A percentile compares a stretch with the other conserved stretches of the same genome.
phyloP scores from a whole-genome alignment of 2,329 filamentous ascomycete species.

The Aspergillus jensenii region DNA sequence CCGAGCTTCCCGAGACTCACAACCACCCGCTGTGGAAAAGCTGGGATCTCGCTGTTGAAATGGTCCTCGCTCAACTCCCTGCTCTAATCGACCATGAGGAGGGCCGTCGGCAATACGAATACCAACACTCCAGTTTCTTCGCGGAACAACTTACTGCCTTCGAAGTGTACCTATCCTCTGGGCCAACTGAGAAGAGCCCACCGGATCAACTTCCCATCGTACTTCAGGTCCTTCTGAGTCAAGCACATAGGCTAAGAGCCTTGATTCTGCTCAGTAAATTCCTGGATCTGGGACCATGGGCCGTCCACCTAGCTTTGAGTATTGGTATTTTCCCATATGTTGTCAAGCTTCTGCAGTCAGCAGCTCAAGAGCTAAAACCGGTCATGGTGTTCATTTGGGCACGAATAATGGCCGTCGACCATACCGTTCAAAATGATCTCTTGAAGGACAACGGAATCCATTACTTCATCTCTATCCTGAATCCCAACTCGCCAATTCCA shows the following conservation, averaged over 20 bases:
- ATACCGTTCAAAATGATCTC: slow-evolving; percentile 87
- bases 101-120: slow-evolving; percentile 77
- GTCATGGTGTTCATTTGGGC: slow-evolving; percentile 99
- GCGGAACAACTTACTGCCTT: slow-evolving; percentile 96
- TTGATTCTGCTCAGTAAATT: slow-evolving; percentile 91
- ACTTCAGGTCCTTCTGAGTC: slow-evolving; percentile 90
- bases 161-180: slow-evolving; percentile 86
- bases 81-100: slow-evolving; percentile 76
- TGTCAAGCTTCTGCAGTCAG: slow-evolving; percentile 92
- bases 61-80: slow-evolving; percentile 86
- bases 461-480: slow-evolving; percentile 92
- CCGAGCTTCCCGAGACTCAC: slow-evolving; percentile 88
- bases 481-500: slow-evolving; percentile 77
- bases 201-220: slow-evolving; percentile 96
- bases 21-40: slow-evolving; percentile 95
- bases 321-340: slow-evolving; percentile 99
- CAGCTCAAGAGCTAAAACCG: slow-evolving; percentile 89
- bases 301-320: slow-evolving; percentile 93
- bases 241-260: slow-evolving; percentile 88
- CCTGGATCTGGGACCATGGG: slow-evolving; percentile 93
- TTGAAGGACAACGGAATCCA: slow-evolving; percentile 96
- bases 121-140: slow-evolving; percentile 93
- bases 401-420: slow-evolving; percentile 88
- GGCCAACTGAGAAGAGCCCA: slow-evolving; percentile 78
- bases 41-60: slow-evolving; percentile 96